phyloP scores from a whole-genome alignment of 257 asterid species.

The Galeopsis tetrahit region DNA sequence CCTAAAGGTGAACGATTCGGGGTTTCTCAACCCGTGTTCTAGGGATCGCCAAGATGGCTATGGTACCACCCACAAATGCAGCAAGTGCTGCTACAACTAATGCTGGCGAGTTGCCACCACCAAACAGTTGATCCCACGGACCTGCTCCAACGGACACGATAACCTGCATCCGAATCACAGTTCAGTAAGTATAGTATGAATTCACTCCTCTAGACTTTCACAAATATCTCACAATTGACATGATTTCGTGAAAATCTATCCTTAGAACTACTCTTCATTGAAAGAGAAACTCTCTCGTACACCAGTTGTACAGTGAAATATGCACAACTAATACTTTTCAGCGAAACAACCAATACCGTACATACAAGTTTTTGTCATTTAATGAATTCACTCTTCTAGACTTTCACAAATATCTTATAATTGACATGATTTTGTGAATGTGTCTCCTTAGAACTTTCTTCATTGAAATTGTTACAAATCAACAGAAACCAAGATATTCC shows the following conservation, averaged over 20 bases:
- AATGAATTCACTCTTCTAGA: not conserved
- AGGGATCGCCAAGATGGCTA: slow-evolving; percentile 87
- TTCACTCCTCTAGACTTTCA: not conserved
- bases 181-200: not conserved
- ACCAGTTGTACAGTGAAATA: no score
- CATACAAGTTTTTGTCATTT: not conserved
- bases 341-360: no score
- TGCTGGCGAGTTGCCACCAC: slow-evolving; percentile 89
- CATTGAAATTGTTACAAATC: not conserved
- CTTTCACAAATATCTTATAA: not conserved
- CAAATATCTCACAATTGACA: not conserved
- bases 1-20: slow-evolving; percentile 47
- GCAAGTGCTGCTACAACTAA: slow-evolving; percentile 66
- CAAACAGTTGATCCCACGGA: slow-evolving; percentile 75
- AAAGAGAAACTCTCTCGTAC: no score
- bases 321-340: no score
- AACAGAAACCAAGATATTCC: no score
- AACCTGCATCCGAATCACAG: slow-evolving; percentile 49
- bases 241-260: not conserved
- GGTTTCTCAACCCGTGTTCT: slow-evolving; percentile 69
- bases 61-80: slow-evolving; percentile 63
- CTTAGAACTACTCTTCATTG: not conserved
- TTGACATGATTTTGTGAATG: not conserved
- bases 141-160: slow-evolving; percentile 84
- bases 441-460: not conserved